These are phyloP conservation scores for Zopfochytrium polystomum DNA, from an alignment of 371 early-diverging fungal species.

Conservation along the genomic window DNA sequence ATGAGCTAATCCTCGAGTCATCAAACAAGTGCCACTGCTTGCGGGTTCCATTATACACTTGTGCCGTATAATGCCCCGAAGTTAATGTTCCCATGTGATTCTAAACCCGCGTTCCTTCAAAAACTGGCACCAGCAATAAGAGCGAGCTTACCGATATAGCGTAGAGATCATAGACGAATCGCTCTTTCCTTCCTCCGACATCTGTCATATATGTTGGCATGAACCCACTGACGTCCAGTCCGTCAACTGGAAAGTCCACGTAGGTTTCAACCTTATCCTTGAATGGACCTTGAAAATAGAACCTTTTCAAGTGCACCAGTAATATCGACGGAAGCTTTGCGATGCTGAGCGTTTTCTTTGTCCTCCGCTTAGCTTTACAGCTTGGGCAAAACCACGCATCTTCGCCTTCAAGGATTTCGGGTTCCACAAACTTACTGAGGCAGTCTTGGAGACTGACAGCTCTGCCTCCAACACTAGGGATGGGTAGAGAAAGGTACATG, in stretches of 20 bases:
- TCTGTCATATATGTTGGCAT: no score
- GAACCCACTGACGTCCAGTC: conserved; percentile 44
- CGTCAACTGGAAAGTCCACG: conserved; percentile 76
- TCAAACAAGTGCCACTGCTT: conserved; percentile 91
- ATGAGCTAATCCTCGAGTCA: conserved; percentile 77
- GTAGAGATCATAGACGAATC: conserved; percentile 74
- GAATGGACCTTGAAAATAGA: conserved; percentile 89
- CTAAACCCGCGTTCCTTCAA: conserved; percentile 19
- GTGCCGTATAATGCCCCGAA: conserved; percentile 95
- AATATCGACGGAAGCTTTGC: conserved; percentile 83
- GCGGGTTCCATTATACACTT: conserved; percentile 72
- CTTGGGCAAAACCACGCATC: conserved; percentile 87
- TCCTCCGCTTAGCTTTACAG: conserved; percentile 71
- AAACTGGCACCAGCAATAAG: not conserved
- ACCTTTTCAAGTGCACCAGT: conserved; percentile 89
- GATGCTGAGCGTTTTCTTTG: conserved; percentile 75
- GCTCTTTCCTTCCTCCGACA: conserved; percentile 11
- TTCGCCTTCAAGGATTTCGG: conserved; percentile 81
- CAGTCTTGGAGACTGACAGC: conserved; percentile 69
- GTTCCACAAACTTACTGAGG: conserved; percentile 76
- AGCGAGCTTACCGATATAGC: conserved; percentile 69
- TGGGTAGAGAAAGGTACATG: conserved; percentile 90
- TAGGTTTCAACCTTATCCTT: conserved; percentile 85
- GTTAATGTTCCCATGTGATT: conserved; percentile 91
- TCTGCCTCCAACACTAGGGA: conserved; percentile 57